Evolutionary conservation across 1,284 basidiomycete genomes (phyloP).

Genomic region (Gymnopus androsaceus): DNA sequence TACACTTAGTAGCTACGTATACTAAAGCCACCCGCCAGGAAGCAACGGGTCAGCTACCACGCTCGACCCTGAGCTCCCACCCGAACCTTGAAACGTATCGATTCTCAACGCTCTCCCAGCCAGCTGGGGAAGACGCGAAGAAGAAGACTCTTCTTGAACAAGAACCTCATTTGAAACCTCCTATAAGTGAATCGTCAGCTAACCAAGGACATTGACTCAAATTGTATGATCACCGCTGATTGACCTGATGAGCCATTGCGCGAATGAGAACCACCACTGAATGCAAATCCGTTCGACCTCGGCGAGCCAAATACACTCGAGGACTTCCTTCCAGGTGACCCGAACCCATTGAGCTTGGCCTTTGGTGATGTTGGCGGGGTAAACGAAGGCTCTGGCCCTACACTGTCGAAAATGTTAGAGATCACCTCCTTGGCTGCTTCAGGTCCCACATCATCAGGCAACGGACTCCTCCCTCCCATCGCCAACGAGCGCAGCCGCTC

Average conservation of each 20-base stretch:
- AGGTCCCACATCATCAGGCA: constrained; percentile 33
- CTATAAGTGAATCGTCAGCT: background rate
- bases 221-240: background rate
- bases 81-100: background rate
- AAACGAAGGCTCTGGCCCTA: background rate
- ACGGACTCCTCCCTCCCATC: constrained; percentile 16
- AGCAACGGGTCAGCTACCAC: background rate
- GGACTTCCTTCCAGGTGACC: too few species aligned
- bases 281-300: background rate
- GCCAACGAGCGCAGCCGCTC: constrained; percentile 32
- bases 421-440: constrained; percentile 6
- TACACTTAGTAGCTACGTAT: background rate
- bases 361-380: background rate
- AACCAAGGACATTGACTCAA: background rate
- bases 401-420: background rate
- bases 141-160: too few species aligned
- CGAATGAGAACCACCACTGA: background rate
- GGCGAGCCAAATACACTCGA: too few species aligned
- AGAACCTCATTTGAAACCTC: background rate
- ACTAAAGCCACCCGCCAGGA: background rate
- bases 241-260: background rate
- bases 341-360: background rate
- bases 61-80: too few species aligned
- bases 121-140: too few species aligned
- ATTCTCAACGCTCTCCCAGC: background rate